A percentile compares a stretch with the other conserved stretches of the same genome.
Conservation (phyloP, 2,329 filamentous ascomycete genomes). For the Monosporascus sp. region DNA sequence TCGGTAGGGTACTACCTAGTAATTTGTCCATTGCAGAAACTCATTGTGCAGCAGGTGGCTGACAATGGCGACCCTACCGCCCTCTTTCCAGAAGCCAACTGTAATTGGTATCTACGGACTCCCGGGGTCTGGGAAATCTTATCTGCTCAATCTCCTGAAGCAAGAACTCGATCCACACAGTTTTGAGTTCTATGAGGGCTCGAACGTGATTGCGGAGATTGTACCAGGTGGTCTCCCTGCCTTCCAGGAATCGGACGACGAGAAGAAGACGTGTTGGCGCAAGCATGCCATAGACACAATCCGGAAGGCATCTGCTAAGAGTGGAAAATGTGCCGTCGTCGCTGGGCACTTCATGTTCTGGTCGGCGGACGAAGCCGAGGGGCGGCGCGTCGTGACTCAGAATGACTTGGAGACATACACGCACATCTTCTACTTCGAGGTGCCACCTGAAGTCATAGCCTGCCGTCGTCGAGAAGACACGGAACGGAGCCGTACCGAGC, state of each 20-base stretch:
- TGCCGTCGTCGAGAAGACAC: conserved; percentile 34
- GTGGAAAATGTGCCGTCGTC: conserved; percentile 39
- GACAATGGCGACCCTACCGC: too few relatives aligned
- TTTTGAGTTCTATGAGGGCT: conserved; percentile 50
- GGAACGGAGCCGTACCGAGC: conserved; percentile 26
- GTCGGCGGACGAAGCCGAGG: conserved; percentile 28
- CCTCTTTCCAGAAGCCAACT: conserved; percentile 22
- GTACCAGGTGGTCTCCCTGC: conserved; percentile 40
- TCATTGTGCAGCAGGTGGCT: too few relatives aligned
- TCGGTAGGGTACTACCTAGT: too few relatives aligned
- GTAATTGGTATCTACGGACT: conserved; percentile 52
- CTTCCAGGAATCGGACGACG: conserved; percentile 37
- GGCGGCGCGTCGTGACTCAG: conserved; percentile 33
- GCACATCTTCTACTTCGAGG: conserved; percentile 54
- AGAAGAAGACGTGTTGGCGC: conserved; percentile 35
- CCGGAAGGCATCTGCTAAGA: conserved; percentile 26
- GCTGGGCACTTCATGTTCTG: conserved; percentile 54
- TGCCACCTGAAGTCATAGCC: conserved; percentile 30
- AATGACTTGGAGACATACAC: conserved; percentile 44
- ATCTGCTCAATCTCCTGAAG: conserved; percentile 35
- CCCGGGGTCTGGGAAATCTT: conserved; percentile 38
- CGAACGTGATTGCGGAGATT: conserved; percentile 37
- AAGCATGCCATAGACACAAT: conserved; percentile 41
- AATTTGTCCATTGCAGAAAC: too few relatives aligned
- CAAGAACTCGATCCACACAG: conserved; percentile 23